Evolutionary conservation across 2,329 filamentous ascomycete genomes (phyloP).

Genomic region (Emmonsiellopsis sp.): DNA sequence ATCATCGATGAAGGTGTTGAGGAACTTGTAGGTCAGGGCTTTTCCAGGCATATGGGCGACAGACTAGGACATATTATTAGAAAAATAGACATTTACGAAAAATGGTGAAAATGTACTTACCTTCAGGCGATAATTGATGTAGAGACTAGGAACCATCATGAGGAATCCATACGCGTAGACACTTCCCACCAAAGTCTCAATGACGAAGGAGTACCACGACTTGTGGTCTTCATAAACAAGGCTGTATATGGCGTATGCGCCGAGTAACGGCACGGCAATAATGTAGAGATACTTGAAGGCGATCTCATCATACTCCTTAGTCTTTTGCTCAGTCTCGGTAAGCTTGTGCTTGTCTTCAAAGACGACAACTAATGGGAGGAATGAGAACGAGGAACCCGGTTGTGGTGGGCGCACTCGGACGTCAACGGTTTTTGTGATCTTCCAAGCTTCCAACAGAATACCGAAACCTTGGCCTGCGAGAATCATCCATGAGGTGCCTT

Average conservation of each 20-base stretch:
- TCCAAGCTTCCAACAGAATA: conserved; percentile 74
- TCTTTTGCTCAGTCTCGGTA: conserved; percentile 91
- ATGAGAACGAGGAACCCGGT: conserved; percentile 59
- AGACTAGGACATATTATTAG: conserved; percentile 27
- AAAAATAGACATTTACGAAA: background rate
- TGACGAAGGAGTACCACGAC: conserved; percentile 95
- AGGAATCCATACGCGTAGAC: conserved; percentile 98
- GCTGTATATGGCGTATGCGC: conserved; percentile 85
- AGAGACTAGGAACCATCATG: conserved; percentile 96
- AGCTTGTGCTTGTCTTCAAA: conserved; percentile 98
- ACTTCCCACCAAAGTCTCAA: conserved; percentile 86
- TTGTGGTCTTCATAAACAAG: conserved; percentile 91
- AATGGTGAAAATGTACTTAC: conserved; percentile 28
- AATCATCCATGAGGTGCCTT: conserved; percentile 99
- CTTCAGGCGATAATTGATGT: conserved; percentile 98
- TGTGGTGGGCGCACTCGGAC: conserved; percentile 65
- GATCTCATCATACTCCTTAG: conserved; percentile 95
- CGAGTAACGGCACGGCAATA: conserved; percentile 74
- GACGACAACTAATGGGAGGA: conserved; percentile 67
- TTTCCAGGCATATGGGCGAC: conserved; percentile 95
- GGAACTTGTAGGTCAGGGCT: conserved; percentile 96
- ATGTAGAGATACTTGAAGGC: conserved; percentile 97
- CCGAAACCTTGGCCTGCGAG: conserved; percentile 84
- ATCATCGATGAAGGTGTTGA: conserved; percentile 98
- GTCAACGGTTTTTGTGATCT: conserved; percentile 90